Conservation (phyloP, 768 basidiomycete species). For the Trichaptum fuscoviolaceum region DNA sequence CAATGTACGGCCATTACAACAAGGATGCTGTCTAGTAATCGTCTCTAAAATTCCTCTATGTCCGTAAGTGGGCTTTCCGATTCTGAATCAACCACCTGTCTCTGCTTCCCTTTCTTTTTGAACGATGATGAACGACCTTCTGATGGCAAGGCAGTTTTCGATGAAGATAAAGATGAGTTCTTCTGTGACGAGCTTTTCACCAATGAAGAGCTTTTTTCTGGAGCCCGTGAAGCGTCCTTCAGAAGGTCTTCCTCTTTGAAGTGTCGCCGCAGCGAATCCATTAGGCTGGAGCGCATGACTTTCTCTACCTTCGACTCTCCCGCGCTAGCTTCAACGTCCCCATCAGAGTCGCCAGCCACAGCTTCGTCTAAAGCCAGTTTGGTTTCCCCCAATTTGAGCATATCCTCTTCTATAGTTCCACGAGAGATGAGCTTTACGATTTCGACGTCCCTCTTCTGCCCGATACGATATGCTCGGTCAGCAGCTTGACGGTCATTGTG, state of each 20-base stretch:
- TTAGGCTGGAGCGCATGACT: conserved; percentile 81
- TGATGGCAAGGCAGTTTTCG: neutral
- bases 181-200: neutral
- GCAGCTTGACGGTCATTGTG: conserved; percentile 98
- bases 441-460: conserved; percentile 90
- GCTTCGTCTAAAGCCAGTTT: conserved; percentile 92
- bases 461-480: conserved; percentile 95
- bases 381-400: conserved; percentile 82
- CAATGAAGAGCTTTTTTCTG: neutral
- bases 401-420: conserved; percentile 95
- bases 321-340: conserved; percentile 46
- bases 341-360: conserved; percentile 69
- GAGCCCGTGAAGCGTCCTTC: neutral
- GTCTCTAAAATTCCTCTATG: neutral
- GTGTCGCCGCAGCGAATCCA: conserved; percentile 80
- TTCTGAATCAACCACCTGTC: neutral
- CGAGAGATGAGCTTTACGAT: conserved; percentile 91
- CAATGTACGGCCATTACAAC: neutral
- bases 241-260: conserved; percentile 51
- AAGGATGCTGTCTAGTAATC: neutral
- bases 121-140: neutral
- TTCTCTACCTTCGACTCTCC: conserved; percentile 64
- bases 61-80: neutral
- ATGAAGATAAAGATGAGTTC: neutral
- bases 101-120: neutral